Base-by-base conservation (phyloP, 495 filamentous ascomycete species). In the Trichocladium uniseriatum region DNA sequence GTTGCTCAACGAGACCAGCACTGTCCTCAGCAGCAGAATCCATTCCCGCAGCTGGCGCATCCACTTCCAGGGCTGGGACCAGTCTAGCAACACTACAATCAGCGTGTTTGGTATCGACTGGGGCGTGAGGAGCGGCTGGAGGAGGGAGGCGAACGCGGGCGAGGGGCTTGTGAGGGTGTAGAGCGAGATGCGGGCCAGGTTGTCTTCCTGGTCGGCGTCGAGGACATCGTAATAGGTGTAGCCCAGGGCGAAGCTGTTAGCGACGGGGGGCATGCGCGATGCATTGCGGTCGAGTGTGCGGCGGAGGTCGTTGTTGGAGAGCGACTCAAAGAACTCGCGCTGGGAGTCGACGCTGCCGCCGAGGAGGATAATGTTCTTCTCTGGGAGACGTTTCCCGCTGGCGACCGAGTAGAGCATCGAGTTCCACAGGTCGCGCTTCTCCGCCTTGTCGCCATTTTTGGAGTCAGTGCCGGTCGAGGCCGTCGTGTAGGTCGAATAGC, bases 171-270 rank as follows among this genome's bases (percentile, higher is more conserved):
- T 82, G 43, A 97, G 83, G 32, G 94, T 81, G 70, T 94, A 92
- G 31, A 94, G 75, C 15, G 89, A 94, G 51, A 97, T 82, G 49
- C 91, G 87, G 39, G 90, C 91, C 60, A 97, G 76, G 21, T 83
- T 89, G 72, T 96, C 90, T 79, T 97, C 91, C 58, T 94, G 88
- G 62, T 97, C 91, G 46, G 89, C 84, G 70, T 96, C 91, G 27
- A 95, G 71, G 35, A 97, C 88, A 70, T 97, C 89, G 61, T 88
- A 84, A 64, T 95, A 97, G 42, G 91, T 94, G 66, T 96, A 96
- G 40, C 91, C 91, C 45, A 97, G 68, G 10, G 90, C 91, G 64
- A 94, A 95, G 50, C 84, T 83, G 61, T 97, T 97, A 37, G 91
- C 90, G 58, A 95, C 77, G 31, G 89, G 87, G 2, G 89, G 84